These are phyloP conservation scores for Oryza meridionalis DNA, from an alignment of 176 grass and related monocot species.

Conservation along the genomic window DNA sequence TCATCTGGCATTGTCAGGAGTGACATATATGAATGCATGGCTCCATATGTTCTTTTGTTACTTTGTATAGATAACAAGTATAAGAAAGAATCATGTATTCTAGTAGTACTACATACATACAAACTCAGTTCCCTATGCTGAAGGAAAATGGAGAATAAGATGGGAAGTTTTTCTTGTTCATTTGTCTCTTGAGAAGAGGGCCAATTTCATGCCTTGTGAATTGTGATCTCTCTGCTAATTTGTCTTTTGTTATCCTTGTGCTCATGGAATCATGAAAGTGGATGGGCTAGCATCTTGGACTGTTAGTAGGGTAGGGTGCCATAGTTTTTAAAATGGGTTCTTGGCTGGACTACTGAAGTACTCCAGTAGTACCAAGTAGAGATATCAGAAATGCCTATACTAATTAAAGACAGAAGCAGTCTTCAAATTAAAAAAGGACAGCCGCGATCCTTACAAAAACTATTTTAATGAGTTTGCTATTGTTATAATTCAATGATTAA, in stretches of 20 bases:
- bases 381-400: conserved; percentile 1
- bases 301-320: not conserved
- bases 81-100: conserved; percentile 2
- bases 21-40: not conserved
- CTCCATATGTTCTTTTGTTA: not conserved
- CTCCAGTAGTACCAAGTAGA: not conserved
- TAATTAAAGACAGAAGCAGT: not conserved
- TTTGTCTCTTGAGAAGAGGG: conserved; percentile 28
- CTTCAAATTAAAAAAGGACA: not conserved
- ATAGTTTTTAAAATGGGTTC: not conserved
- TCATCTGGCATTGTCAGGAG: not conserved
- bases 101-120: not conserved
- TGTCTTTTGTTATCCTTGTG: conserved; percentile 26
- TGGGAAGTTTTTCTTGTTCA: not conserved
- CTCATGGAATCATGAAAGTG: conserved; percentile 43
- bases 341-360: conserved; percentile 26
- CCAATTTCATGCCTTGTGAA: not conserved
- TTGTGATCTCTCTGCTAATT: conserved; percentile 38
- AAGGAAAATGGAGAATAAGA: not conserved
- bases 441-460: not conserved
- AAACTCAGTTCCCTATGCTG: not conserved
- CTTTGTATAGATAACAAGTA: conserved; percentile 13
- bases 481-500: not conserved
- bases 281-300: conserved; percentile 30
- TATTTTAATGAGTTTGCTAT: conserved; percentile 9